Evolutionary conservation across 2,329 filamentous ascomycete species (phyloP).

Genomic region (Neopestalotiopsis rosae): DNA sequence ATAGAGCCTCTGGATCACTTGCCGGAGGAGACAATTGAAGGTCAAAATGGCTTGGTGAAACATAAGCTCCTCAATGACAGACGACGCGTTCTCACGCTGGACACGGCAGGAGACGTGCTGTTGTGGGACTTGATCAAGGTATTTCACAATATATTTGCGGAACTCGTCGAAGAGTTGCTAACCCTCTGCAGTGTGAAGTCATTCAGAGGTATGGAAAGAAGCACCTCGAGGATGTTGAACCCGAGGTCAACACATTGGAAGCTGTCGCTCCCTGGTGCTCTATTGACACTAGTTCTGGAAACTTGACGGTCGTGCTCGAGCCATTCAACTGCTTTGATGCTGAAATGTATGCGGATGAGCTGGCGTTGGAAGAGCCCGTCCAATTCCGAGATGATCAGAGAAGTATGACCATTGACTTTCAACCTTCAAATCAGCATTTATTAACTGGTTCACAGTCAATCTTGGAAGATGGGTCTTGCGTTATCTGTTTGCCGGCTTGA

Average conservation of each 20-base stretch:
- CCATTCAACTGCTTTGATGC: constrained; percentile 97
- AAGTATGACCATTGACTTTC: constrained; percentile 60
- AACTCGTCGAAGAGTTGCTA: not conserved
- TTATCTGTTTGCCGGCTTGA: constrained; percentile 86
- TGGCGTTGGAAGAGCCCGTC: constrained; percentile 73
- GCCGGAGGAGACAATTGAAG: constrained; percentile 85
- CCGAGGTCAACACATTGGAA: constrained; percentile 84
- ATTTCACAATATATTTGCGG: constrained; percentile 30
- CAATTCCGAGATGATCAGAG: constrained; percentile 93
- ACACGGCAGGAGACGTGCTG: constrained; percentile 93
- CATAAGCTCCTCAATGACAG: constrained; percentile 91
- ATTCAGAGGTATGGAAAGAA: constrained; percentile 93
- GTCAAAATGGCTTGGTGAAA: constrained; percentile 94
- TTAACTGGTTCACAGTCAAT: constrained; percentile 69
- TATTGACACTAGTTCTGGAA: constrained; percentile 91
- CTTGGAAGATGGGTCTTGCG: constrained; percentile 95
- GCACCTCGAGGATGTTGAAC: constrained; percentile 90
- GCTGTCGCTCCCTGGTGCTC: constrained; percentile 96
- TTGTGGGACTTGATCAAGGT: constrained; percentile 93
- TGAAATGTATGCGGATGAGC: constrained; percentile 94
- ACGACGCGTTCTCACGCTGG: constrained; percentile 85
- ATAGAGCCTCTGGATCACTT: constrained; percentile 70
- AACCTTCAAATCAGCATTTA: not conserved
- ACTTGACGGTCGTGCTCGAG: constrained; percentile 87
- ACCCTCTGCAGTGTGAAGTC: constrained; percentile 72